Evolutionary conservation across 306 rosid genomes (phyloP), one percentile per base, ranked within the genome.

Genomic region (Castanea sativa): DNA sequence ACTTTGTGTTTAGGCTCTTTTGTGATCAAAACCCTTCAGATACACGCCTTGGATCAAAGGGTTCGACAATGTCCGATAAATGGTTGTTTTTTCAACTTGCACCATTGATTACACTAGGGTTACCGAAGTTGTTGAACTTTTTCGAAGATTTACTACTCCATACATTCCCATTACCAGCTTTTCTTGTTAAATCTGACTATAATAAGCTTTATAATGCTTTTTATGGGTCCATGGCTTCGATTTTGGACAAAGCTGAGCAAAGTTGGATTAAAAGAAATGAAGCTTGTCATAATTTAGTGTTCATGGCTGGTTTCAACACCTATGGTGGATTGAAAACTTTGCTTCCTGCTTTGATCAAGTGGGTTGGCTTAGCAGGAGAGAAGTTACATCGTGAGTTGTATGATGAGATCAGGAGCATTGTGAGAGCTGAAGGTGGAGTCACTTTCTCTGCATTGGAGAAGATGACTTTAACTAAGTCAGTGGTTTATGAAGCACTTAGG

Each of bases 211-310:
- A 59, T 82, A 76, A 86, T 0, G 88, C 80, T 4, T 74, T 89
- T 11, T 19, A 49, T 30, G 12, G 38, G 6, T 84, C 87, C 1
- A 85, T 86, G 0, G 38, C 33, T 14, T n/a, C 83, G 1, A 29
- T 82, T 25, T 61, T 93, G n/a, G 88, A 93, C 38, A 89, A 89
- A 69, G 97, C 98, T 0, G 89, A 83, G 59, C 41, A 74, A 0
- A 76, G 59, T 1, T 91, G 91, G 6, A 79, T 93, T 3, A 23
- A 87, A 15, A 59, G 89, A 20, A 91, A 90, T 4, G 94, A 91
- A 70, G 97, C 98, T 6, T 84, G 88, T 30, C 95, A 93, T 41
- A 93, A 93, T 21, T 53, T 93, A 0, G 73, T 93, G 1, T 93
- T 23, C 23, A 23, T 23, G 23, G 23, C 23, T 23, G 23, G 23